These are phyloP conservation scores for Sporothrix euskadiensis DNA, from an alignment of 2,329 filamentous ascomycete genomes.

Conservation along the genomic window DNA sequence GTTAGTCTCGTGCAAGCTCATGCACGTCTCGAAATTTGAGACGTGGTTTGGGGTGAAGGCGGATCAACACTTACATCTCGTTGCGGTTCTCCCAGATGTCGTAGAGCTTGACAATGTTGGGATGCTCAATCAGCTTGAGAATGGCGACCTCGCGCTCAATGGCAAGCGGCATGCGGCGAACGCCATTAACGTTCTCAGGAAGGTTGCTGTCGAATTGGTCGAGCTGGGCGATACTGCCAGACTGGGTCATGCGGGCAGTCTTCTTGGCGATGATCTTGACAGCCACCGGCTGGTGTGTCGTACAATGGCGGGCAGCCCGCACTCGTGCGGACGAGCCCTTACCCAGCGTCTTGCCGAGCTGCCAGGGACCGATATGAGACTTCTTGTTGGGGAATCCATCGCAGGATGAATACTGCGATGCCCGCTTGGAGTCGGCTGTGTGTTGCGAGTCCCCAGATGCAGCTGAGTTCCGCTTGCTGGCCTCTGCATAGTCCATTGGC, in stretches of 20 bases:
- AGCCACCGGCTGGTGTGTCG: conserved; percentile 78
- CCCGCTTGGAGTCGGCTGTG: conserved; percentile 40
- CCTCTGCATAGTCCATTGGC: conserved; percentile 14
- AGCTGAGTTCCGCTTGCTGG: conserved; percentile 38
- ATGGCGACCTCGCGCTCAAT: conserved; percentile 95
- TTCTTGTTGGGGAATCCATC: conserved; percentile 45
- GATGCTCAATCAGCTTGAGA: conserved; percentile 93
- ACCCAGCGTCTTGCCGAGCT: conserved; percentile 83
- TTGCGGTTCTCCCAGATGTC: conserved; percentile 98
- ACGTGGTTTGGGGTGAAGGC: not conserved
- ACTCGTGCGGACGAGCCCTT: conserved; percentile 89
- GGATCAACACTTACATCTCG: conserved; percentile 69
- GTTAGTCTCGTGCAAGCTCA: conserved; percentile 12
- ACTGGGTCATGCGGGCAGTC: conserved; percentile 76
- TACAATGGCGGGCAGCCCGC: conserved; percentile 75
- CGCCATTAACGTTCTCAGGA: conserved; percentile 57
- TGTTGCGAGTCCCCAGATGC: conserved; percentile 39
- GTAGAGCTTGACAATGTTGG: conserved; percentile 89
- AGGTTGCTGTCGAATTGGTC: conserved; percentile 68
- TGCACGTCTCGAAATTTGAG: not conserved
- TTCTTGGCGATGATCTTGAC: conserved; percentile 94
- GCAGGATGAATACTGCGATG: conserved; percentile 42
- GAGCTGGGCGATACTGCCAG: conserved; percentile 80
- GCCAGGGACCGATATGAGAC: conserved; percentile 90
- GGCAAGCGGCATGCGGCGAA: conserved; percentile 76